These are phyloP conservation scores for Solidago caesia DNA, from an alignment of 129 eudicot species.

Conservation along the genomic window DNA sequence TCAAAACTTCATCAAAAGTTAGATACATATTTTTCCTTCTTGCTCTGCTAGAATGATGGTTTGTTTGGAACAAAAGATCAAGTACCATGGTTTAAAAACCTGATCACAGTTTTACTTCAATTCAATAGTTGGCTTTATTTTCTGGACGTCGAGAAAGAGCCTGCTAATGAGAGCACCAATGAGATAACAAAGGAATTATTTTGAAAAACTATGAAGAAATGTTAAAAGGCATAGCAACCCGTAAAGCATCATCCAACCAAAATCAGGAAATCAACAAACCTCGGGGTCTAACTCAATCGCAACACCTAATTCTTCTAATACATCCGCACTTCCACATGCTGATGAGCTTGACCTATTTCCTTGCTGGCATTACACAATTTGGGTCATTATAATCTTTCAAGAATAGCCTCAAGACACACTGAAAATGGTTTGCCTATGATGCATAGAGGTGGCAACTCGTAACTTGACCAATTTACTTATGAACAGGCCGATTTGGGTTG, in stretches of 20 bases:
- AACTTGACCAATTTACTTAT: too few relatives aligned
- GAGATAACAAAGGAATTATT: background rate
- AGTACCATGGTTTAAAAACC: background rate
- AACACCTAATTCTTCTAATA: conserved; percentile 82
- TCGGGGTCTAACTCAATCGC: conserved; percentile 75
- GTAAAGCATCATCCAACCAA: background rate
- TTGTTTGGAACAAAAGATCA: background rate
- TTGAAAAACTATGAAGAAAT: background rate
- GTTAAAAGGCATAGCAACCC: background rate
- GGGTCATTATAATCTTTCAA: conserved; percentile 20
- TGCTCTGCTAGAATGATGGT: too few relatives aligned
- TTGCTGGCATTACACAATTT: conserved; percentile 60
- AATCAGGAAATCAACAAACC: conserved; percentile 43
- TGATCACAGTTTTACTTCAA: background rate
- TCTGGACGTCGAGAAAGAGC: background rate
- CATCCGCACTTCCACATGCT: conserved; percentile 98
- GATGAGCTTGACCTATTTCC: conserved; percentile 93
- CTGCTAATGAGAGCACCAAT: background rate
- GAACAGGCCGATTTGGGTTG: too few relatives aligned
- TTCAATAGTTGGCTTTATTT: background rate
- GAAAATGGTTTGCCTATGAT: too few relatives aligned
- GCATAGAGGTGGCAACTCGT: background rate
- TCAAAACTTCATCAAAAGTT: too few relatives aligned
- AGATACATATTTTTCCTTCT: too few relatives aligned
- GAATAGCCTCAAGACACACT: background rate